phyloP scores from a whole-genome alignment of 1,139 yeast species.

The Taphrina confusa region DNA sequence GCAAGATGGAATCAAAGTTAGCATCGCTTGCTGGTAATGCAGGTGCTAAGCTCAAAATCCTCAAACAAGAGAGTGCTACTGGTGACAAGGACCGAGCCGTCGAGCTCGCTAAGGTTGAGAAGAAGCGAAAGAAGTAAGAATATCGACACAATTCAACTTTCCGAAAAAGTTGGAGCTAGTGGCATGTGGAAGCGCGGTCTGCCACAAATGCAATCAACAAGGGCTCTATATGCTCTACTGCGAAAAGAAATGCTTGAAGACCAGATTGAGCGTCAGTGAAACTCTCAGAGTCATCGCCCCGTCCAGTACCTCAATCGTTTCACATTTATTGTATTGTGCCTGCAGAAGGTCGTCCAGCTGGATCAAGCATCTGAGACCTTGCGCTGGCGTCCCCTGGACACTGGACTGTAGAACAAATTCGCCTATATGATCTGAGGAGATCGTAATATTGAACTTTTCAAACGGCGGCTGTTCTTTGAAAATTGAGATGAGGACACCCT shows the following conservation, averaged over 20 bases:
- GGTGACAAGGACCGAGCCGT: conserved; percentile 32
- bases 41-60: conserved; percentile 29
- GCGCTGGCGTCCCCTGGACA: conserved; percentile 52
- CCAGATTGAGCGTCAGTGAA: conserved; percentile 14
- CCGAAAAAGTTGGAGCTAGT: too few relatives aligned
- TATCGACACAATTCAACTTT: too few relatives aligned
- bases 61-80: conserved; percentile 27
- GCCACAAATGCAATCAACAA: too few relatives aligned
- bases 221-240: neutral
- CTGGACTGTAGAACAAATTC: conserved; percentile 69
- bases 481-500: conserved; percentile 64
- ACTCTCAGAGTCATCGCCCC: conserved; percentile 34
- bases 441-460: conserved; percentile 71
- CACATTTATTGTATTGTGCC: conserved; percentile 55
- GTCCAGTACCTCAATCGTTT: conserved; percentile 14
- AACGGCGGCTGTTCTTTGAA: conserved; percentile 54
- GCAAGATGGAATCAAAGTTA: conserved; percentile 31
- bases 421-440: conserved; percentile 74
- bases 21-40: conserved; percentile 33
- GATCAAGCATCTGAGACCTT: conserved; percentile 58
- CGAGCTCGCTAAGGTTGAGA: conserved; percentile 30
- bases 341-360: conserved; percentile 69
- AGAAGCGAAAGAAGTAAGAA: conserved; percentile 31
- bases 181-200: too few relatives aligned
- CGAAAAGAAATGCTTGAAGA: conserved; percentile 32